Evolutionary conservation across 2,329 filamentous ascomycete genomes (phyloP), one percentile per base, ranked within the genome.

Genomic region (Fusarium decemcellulare): DNA sequence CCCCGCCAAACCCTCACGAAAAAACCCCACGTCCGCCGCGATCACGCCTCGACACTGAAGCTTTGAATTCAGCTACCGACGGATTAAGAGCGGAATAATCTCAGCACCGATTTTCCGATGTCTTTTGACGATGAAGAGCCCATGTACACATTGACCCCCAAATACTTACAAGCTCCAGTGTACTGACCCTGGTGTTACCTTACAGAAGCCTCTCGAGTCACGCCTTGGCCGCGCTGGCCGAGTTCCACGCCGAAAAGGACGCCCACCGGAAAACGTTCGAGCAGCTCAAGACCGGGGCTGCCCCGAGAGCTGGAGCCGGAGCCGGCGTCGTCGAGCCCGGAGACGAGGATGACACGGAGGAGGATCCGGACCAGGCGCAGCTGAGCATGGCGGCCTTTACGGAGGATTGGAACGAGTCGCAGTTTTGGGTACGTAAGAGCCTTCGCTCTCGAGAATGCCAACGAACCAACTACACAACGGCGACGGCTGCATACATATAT

Each of bases 371-470:
- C 48, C 83, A 86, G 30, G 60, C 68, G 34, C 76, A 78, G 40
- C 66, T 87, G 58, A 83, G 81, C 15, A 95, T 95, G 88, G 88
- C 92, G 32, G 83, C 87, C 2, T 96, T 95, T 74, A 84, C 85
- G 2, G 93, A 95, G 79, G 91, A 95, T 78, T 96, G 93, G 93
- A 93, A 95, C 75, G 88, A 91, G 74, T 92, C 88, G 66, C 93
- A 95, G 80, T 96, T 96, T 75, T 96, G 93, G 93, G 90, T 93
- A 83, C 40, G 84, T 76, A 65, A 63, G 15, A 57, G 44, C 8
- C 12, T 43, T 18, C 23, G 10, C 10, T 29, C 11, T 15, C 42
- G 23, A 15, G 12, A 16, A 32, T 15, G 27, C 16, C 23, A 29
- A 40, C 23, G 36, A 18, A 23, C 10, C 16, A 34, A 16, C 43